Conservation (phyloP, 176 grass and related monocot genomes). For the Lolium multiflorum region DNA sequence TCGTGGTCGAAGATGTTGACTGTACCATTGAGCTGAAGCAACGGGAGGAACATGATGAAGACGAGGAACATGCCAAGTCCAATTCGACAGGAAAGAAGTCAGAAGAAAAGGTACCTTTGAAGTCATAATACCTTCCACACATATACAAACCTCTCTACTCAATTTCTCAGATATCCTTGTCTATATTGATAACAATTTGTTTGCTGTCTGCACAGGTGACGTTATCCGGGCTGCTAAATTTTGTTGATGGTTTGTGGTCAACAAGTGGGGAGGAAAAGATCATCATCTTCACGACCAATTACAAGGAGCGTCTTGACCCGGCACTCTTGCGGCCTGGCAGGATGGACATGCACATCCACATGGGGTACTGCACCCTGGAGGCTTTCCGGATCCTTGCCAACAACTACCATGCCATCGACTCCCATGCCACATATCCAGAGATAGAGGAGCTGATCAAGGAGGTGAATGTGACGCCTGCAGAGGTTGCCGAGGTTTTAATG, state of each 20-base stretch:
- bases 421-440: conserved; percentile 56
- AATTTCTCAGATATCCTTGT: background rate
- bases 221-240: conserved; percentile 79
- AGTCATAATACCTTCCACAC: background rate
- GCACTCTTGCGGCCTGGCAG: conserved; percentile 82
- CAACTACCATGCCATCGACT: conserved; percentile 71
- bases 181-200: conserved; percentile 20
- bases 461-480: conserved; percentile 70
- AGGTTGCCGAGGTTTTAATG: conserved; percentile 77
- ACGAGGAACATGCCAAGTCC: conserved; percentile 25
- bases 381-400: conserved; percentile 68
- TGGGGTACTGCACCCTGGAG: conserved; percentile 75
- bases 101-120: conserved; percentile 50
- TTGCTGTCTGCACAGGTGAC: conserved; percentile 49
- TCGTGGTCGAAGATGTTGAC: conserved; percentile 89
- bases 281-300: conserved; percentile 91
- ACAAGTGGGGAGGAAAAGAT: conserved; percentile 80
- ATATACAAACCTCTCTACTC: background rate
- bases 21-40: conserved; percentile 68
- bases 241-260: conserved; percentile 88
- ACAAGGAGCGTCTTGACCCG: conserved; percentile 82
- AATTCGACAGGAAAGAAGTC: conserved; percentile 46
- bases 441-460: conserved; percentile 53
- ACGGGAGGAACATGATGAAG: conserved; percentile 29
- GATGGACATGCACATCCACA: conserved; percentile 93